Base-by-base conservation (phyloP, 2,329 filamentous ascomycete species). In the Ambrosiella cleistominuta region DNA sequence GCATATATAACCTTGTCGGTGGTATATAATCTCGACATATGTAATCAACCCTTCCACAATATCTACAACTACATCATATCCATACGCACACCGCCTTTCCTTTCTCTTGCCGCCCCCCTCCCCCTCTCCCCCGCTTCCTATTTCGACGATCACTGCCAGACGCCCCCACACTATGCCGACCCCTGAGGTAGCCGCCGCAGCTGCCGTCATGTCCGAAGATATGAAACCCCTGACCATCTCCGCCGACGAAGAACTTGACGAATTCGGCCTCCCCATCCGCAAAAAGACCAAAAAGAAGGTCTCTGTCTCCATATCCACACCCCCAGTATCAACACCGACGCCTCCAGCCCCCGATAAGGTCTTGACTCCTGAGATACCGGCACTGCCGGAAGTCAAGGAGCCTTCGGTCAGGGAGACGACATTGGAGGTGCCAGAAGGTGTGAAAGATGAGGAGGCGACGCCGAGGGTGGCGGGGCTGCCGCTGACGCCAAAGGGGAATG, bases 231-330 rank as follows among this genome's bases (percentile, higher is more conserved):
- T 61, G 19, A 45, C 59, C 19, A 61, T 61, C 35, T 53, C 59
- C 5, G 56, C 59, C 39, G 59, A 61, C 36, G 59, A 61, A 54
- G 79, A 83, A 65, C 70, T 81, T 60, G 84, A 88, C 67, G 84
- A 88, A 63, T 88, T 87, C 67, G 84, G 84, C 55, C 70, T 88
- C 62, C 83, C 83, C 15, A 76, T 84, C 62, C 60, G 56, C 58
- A 63, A 50, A 57, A 51, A 51, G 19, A n/a, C 27, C 47, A 51
- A 51, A 11, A 51, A 19, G 35, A 51, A 51, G 35, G n/a, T 4
- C 6, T 13, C 27, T 2, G 47, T 35, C 2, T 54, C 36, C 37
- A 44, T 17, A 11, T 12, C 35, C 37, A 19, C 15, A 44, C 15
- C 53, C 53, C 15, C 38, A 9, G 15, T 17, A 40, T 15, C 15